Conservation (phyloP, 2,329 filamentous ascomycete genomes). For the Cercospora sojina region DNA sequence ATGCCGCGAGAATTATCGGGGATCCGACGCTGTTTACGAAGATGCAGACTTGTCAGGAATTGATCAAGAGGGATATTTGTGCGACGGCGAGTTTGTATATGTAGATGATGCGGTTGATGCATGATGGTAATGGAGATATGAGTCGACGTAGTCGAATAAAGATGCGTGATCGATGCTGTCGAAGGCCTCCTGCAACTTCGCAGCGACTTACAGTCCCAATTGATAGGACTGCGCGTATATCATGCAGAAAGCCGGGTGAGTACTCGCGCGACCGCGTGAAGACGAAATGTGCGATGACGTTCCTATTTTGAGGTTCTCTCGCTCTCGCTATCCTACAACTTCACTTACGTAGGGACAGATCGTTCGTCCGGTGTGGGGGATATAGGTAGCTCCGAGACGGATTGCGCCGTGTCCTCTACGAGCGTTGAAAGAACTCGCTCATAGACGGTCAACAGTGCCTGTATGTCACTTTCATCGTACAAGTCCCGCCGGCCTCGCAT, state of each 20-base stretch:
- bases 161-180: too few species aligned
- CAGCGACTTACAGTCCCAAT: too few species aligned
- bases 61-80: slow-evolving; percentile 95
- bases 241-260: too few species aligned
- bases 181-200: too few species aligned
- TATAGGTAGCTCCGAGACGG: slow-evolving; percentile 6
- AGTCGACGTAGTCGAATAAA: neutral
- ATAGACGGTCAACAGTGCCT: slow-evolving; percentile 6
- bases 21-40: slow-evolving; percentile 91
- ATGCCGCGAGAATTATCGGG: slow-evolving; percentile 90
- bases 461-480: slow-evolving; percentile 13
- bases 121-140: neutral
- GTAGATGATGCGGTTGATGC: slow-evolving; percentile 44
- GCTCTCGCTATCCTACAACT: neutral
- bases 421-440: slow-evolving; percentile 8
- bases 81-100: slow-evolving; percentile 87
- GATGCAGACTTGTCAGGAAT: slow-evolving; percentile 95
- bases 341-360: slow-evolving; percentile 5
- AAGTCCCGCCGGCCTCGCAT: slow-evolving; percentile 7
- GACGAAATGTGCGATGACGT: too few species aligned
- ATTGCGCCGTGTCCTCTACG: slow-evolving; percentile 8
- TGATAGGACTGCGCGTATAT: too few species aligned
- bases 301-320: neutral
- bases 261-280: too few species aligned
- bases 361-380: slow-evolving; percentile 1